A percentile compares a stretch with the other conserved stretches of the same genome.
Evolutionary conservation across 2,329 filamentous ascomycete species (phyloP).

Genomic region (Zymoseptoria brevis): DNA sequence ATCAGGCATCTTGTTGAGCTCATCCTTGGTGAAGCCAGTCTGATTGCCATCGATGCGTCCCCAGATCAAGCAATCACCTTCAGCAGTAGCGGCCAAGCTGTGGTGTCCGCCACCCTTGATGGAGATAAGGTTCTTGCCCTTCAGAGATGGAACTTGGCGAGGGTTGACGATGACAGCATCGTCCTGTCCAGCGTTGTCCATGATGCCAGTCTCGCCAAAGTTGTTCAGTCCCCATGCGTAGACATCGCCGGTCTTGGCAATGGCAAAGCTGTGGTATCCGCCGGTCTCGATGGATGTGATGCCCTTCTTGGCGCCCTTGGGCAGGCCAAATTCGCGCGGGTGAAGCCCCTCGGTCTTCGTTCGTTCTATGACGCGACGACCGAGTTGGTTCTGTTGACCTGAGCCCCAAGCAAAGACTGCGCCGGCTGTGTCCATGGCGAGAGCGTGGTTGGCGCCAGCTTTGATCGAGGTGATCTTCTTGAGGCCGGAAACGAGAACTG

Average conservation of each 20-base stretch:
- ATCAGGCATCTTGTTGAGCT: constrained; percentile 45
- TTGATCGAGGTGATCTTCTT: constrained; percentile 59
- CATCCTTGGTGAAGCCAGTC: constrained; percentile 41
- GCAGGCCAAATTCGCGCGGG: constrained; percentile 51
- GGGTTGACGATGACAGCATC: constrained; percentile 67
- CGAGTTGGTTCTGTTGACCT: constrained; percentile 64
- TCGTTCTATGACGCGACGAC: constrained; percentile 55
- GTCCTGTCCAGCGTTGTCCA: constrained; percentile 55
- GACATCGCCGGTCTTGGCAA: constrained; percentile 59
- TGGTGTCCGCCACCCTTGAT: constrained; percentile 71
- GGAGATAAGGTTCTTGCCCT: constrained; percentile 54
- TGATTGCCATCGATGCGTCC: constrained; percentile 54
- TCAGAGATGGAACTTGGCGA: constrained; percentile 57
- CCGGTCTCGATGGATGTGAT: constrained; percentile 60
- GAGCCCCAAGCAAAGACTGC: constrained; percentile 64
- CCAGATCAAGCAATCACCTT: constrained; percentile 52
- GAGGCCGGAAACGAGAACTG: constrained; percentile 52
- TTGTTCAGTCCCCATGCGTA: constrained; percentile 84
- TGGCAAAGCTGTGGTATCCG: constrained; percentile 73
- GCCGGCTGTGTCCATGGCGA: constrained; percentile 58
- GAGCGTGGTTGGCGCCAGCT: constrained; percentile 62
- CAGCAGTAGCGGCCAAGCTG: constrained; percentile 46
- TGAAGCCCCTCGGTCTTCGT: constrained; percentile 47
- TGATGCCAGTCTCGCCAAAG: constrained; percentile 69
- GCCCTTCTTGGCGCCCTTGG: constrained; percentile 38